phyloP scores from a whole-genome alignment of 768 basidiomycete species.

The Mycena galericulata region DNA sequence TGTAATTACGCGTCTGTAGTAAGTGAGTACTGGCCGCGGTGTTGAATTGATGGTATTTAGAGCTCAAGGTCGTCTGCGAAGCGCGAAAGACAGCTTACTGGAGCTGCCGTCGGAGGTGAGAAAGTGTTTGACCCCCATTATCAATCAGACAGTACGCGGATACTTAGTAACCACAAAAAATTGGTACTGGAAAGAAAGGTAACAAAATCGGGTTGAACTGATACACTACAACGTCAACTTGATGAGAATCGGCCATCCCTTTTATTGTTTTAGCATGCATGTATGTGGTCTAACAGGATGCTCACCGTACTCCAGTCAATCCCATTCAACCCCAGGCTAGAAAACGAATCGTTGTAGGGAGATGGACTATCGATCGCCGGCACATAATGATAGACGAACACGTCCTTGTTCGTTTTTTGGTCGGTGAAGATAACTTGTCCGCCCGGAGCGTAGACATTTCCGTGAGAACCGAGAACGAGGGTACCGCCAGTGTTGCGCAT shows the following conservation, averaged over 20 bases:
- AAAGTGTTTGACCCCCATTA: no score
- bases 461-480: conserved; percentile 28
- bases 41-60: conserved; percentile 28
- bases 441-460: conserved; percentile 30
- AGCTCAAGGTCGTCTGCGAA: no score
- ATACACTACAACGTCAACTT: not conserved
- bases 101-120: no score
- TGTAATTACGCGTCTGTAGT: conserved; percentile 11
- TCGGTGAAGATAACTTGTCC: conserved; percentile 31
- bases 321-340: conserved; percentile 30
- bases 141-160: no score
- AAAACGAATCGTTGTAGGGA: conserved; percentile 27
- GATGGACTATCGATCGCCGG: conserved; percentile 24
- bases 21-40: no score
- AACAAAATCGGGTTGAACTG: no score
- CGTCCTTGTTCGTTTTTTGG: conserved; percentile 14
- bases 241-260: conserved; percentile 24
- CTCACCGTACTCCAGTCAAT: conserved; percentile 31
- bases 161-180: no score
- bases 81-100: no score
- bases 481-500: conserved; percentile 28
- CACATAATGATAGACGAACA: conserved; percentile 32
- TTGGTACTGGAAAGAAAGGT: no score
- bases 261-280: not conserved
- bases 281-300: not conserved